A percentile compares a stretch with the other conserved stretches of the same genome.
Evolutionary conservation across 1,284 basidiomycete genomes (phyloP).

Genomic region (Malassezia caprae): DNA sequence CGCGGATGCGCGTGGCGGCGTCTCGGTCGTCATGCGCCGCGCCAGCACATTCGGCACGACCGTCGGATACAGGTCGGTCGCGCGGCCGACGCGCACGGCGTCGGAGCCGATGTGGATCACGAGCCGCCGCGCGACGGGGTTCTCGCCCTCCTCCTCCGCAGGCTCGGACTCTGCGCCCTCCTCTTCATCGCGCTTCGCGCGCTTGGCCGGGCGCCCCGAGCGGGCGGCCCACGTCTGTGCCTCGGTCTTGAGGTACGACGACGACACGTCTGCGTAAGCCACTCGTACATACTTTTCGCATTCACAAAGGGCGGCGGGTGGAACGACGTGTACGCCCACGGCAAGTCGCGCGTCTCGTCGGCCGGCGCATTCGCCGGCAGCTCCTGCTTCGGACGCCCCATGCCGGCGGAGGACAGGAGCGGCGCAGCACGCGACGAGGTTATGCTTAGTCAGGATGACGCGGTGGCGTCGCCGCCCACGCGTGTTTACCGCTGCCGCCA

Average conservation of each 20-base stretch:
- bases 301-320: conserved; percentile 40
- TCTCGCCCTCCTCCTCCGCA: conserved; percentile 15
- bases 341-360: conserved; percentile 30
- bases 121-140: conserved; percentile 51
- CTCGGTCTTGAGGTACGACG: conserved; percentile 44
- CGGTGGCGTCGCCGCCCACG: not conserved
- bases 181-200: conserved; percentile 16
- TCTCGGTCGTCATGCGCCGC: conserved; percentile 20
- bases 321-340: conserved; percentile 38
- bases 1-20: conserved; percentile 1
- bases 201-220: conserved; percentile 17
- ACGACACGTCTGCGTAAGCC: conserved; percentile 28
- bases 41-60: conserved; percentile 70
- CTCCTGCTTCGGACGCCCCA: conserved; percentile 25
- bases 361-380: conserved; percentile 31
- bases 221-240: conserved; percentile 40
- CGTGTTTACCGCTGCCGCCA: not conserved
- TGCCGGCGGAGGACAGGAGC: not conserved
- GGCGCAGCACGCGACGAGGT: not conserved
- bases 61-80: conserved; percentile 72
- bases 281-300: conserved; percentile 30
- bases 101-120: conserved; percentile 91
- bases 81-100: conserved; percentile 73
- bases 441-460: not conserved
- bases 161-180: conserved; percentile 15